These are phyloP conservation scores for Sclerotinia nivalis DNA, from an alignment of 2,329 filamentous ascomycete genomes.

Conservation along the genomic window DNA sequence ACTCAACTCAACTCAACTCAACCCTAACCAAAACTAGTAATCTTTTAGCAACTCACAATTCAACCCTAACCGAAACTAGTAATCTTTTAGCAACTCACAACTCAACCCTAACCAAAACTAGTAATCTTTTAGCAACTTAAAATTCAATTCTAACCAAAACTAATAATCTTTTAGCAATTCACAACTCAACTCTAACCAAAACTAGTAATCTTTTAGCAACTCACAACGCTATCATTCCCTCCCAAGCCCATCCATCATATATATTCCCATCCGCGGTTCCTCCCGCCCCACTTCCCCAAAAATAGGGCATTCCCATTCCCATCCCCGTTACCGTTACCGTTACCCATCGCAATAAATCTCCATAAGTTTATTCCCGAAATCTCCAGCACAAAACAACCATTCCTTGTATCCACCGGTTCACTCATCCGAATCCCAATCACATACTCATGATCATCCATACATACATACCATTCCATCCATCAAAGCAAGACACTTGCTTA, in stretches of 20 bases:
- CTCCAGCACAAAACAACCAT: not conserved
- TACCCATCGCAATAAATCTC: too few relatives aligned
- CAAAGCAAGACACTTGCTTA: not conserved
- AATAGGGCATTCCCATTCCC: not conserved
- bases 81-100: not conserved
- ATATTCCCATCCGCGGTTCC: not conserved
- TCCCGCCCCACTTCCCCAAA: not conserved
- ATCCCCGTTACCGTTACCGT: too few relatives aligned
- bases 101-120: not conserved
- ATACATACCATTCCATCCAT: too few relatives aligned
- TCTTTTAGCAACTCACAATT: not conserved
- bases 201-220: not conserved
- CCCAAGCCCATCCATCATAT: too few relatives aligned
- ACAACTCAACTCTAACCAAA: not conserved
- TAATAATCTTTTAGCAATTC: not conserved
- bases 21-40: not conserved
- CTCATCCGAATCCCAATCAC: not conserved
- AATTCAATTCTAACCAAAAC: not conserved
- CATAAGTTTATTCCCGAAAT: too few relatives aligned
- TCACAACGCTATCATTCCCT: too few relatives aligned
- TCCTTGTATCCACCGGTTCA: not conserved
- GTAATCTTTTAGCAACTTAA: not conserved
- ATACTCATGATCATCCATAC: not conserved
- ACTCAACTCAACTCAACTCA: not conserved
- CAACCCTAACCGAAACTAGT: not conserved